Base-by-base conservation (phyloP, 2,329 filamentous ascomycete genomes). In the Ophiosphaerella narmari region DNA sequence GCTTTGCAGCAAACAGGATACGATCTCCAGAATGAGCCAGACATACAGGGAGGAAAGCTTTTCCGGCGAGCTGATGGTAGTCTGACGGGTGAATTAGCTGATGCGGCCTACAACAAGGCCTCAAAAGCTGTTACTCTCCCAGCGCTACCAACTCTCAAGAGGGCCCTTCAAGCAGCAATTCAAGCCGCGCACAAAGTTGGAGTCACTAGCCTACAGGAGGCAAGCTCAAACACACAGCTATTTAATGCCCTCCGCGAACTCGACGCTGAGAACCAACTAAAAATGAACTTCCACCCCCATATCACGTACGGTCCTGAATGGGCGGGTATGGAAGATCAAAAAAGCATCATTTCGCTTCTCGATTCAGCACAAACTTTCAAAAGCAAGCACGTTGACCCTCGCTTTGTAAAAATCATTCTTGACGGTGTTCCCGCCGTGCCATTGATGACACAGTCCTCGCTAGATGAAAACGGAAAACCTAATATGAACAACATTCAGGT, bases 401-500 rank as follows among this genome's bases (percentile, higher is more conserved):
- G 59, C 7, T 74, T 73, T 48, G 65, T 73, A 14, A 74, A 73
- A 43, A 63, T 74, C 43, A 61, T 70, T 45, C 59, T 74, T 24
- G 70, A 74, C 40, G 70, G 71, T 4, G 67, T 67, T 5, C 67
- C 68, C 0, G 43, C 73, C 3, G 61, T 65, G 8, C 70, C 68
- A 3, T 47, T 67, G 1, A 66, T 60, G 42, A 68, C 70, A 13
- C 69, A 71, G 8, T 50, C 54, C 11, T 55, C 52, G 5, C 46
- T 74, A 3, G 55, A 64, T 33, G 55, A 51, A 11, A 46, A 65
- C 21, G 70, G 66, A 3, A 43, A 55, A 9, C 53, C 60, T 1
- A 65, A 73, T 21, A 45, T 58, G 24, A 57, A 42, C 9, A 66
- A 62, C 21, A 52, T 66, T 16, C 12, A 54, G 13, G 53, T 57